A percentile compares a stretch with the other conserved stretches of the same genome.
These are phyloP conservation scores for Acaromyces ingoldii DNA, from an alignment of 1,284 basidiomycete species.

Conservation along the genomic window DNA sequence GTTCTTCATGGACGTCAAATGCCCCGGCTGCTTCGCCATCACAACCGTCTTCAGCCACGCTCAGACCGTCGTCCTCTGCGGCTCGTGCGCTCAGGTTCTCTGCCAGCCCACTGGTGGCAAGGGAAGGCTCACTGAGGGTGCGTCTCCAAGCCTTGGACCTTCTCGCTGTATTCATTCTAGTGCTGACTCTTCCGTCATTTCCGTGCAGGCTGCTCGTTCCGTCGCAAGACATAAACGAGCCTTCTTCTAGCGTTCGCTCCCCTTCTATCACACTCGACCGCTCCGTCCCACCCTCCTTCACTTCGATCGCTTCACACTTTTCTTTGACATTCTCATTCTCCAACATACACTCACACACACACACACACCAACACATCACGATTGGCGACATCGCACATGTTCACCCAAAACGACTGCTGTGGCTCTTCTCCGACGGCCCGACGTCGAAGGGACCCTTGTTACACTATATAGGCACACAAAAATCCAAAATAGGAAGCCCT, in stretches of 20 bases:
- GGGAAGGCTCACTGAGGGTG: constrained; percentile 95
- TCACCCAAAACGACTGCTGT: too few relatives aligned
- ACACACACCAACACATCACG: too few relatives aligned
- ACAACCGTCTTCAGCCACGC: constrained; percentile 94
- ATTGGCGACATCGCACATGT: too few relatives aligned
- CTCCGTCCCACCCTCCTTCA: background rate
- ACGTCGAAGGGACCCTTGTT: too few relatives aligned
- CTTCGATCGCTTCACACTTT: too few relatives aligned
- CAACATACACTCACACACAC: too few relatives aligned
- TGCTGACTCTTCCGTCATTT: background rate
- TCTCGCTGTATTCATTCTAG: background rate
- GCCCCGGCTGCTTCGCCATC: constrained; percentile 91
- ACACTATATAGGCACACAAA: too few relatives aligned
- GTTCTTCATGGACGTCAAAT: constrained; percentile 99
- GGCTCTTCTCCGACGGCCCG: too few relatives aligned
- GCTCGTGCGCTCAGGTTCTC: constrained; percentile 86
- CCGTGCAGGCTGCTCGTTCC: constrained; percentile 22
- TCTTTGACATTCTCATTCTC: too few relatives aligned
- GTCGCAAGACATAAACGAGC: constrained; percentile 16
- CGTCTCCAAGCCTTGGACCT: constrained; percentile 47
- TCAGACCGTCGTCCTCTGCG: constrained; percentile 86
- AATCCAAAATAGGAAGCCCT: too few relatives aligned
- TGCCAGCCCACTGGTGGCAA: constrained; percentile 99
- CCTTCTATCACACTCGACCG: background rate
- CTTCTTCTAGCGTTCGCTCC: background rate